Evolutionary conservation across 1,139 yeast species (phyloP), one percentile per base, ranked within the genome.

Genomic region (Nadsonia starkeyi-henricii): DNA sequence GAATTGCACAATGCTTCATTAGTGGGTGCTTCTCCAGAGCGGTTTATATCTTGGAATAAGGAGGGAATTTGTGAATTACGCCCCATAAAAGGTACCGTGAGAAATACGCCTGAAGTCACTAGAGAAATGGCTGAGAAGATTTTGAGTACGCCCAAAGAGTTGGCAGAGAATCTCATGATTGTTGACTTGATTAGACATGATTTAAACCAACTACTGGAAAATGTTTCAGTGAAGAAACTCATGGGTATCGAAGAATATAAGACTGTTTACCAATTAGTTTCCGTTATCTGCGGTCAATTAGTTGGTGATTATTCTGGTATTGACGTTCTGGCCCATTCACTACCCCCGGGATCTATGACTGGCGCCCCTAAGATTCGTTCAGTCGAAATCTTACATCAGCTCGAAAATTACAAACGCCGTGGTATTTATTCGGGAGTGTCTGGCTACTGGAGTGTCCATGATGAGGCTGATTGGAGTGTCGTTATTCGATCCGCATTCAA

Each of bases 341-440:
- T 93, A 39, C 98, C 99, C 1, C 96, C 99, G 0, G 99, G 99
- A 0, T 89, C 97, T 1, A 93, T 93, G 99, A 93, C 99, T 0
- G 99, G 99, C 2, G 98, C 99, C 0, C 99, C 99, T 1, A 93
- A 93, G 66, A 84, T 81, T 58, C 73, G 96, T 51, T 85, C 96
- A 0, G 95, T 91, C 2, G 93, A 89, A 62, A 65, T 93, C 15
- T 70, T 93, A 21, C 83, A 81, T 52, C 64, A 67, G 1, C 67
- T 71, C 50, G 86, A 69, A 58, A 61, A 53, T 26, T 60, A 55
- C 60, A 73, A 65, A 63, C 73, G 84, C 50, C 74, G 98, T 56
- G 97, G 97, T 0, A 67, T 89, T 2, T 93, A 93, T 62, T 85
- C 96, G 53, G 99, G 99, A 18, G 93, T 91, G 2, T 80, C 85